Conservation (phyloP, 768 basidiomycete genomes). For the Suillus hirtellus region DNA sequence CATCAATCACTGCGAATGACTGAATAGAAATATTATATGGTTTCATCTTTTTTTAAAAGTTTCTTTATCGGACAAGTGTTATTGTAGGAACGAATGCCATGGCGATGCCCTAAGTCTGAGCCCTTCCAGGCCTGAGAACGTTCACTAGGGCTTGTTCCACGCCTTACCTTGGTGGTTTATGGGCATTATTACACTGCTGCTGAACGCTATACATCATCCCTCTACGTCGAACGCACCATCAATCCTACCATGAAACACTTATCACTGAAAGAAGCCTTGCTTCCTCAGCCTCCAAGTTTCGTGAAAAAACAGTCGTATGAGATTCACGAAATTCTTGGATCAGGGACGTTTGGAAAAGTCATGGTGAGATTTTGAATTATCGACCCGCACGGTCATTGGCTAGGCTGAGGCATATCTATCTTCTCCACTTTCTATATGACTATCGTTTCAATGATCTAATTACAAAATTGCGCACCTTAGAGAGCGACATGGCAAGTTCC, state of each 20-base stretch:
- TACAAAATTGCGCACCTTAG: conserved; percentile 34
- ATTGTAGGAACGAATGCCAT: neutral
- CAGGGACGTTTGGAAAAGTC: conserved; percentile 90
- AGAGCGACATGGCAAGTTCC: conserved; percentile 80
- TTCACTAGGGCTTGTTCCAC: neutral
- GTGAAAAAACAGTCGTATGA: conserved; percentile 84
- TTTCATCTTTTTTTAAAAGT: neutral
- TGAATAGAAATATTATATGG: too few species aligned
- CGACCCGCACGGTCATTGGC: neutral
- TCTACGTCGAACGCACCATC: neutral
- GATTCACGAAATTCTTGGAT: conserved; percentile 70
- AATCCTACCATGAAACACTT: conserved; percentile 30
- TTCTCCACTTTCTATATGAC: neutral
- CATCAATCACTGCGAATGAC: too few species aligned
- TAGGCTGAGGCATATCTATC: neutral
- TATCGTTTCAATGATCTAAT: neutral
- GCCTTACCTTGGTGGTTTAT: neutral
- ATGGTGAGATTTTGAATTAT: conserved; percentile 49
- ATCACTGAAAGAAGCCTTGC: conserved; percentile 55
- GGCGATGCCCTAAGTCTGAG: neutral
- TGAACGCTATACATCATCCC: neutral
- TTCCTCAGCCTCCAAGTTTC: conserved; percentile 85
- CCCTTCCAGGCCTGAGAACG: neutral
- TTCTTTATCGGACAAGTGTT: neutral
- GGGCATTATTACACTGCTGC: neutral